Conservation (phyloP, 495 filamentous ascomycete genomes). For the Xylaria palmicola region DNA sequence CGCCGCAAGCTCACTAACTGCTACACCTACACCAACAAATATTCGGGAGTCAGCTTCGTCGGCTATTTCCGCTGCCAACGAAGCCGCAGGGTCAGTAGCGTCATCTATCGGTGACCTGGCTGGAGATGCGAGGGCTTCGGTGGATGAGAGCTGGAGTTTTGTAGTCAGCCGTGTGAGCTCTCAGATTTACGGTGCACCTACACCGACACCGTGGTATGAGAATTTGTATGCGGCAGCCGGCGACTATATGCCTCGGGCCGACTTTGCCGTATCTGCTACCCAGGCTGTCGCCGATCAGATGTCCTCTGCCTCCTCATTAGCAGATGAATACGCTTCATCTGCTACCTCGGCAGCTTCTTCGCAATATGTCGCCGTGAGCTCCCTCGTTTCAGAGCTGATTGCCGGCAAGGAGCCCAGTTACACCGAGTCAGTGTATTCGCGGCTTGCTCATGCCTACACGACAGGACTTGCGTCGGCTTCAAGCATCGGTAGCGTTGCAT, state of each 20-base stretch:
- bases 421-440: slow-evolving; percentile 74
- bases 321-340: slow-evolving; percentile 54
- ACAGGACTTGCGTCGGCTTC: slow-evolving; percentile 33
- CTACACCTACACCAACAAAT: slow-evolving; percentile 49
- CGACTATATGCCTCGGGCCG: slow-evolving; percentile 26
- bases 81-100: slow-evolving; percentile 26
- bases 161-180: slow-evolving; percentile 65
- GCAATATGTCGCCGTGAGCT: slow-evolving; percentile 69
- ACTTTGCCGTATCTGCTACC: slow-evolving; percentile 29
- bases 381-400: slow-evolving; percentile 74
- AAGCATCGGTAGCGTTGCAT: slow-evolving; percentile 37
- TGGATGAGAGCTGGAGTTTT: slow-evolving; percentile 60
- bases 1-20: slow-evolving; percentile 53
- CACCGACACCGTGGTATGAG: slow-evolving; percentile 58
- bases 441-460: slow-evolving; percentile 61
- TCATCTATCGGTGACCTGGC: slow-evolving; percentile 27
- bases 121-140: slow-evolving; percentile 44
- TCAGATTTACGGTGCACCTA: slow-evolving; percentile 71
- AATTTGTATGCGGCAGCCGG: slow-evolving; percentile 35
- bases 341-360: slow-evolving; percentile 51
- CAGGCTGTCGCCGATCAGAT: slow-evolving; percentile 29
- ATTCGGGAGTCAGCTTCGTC: slow-evolving; percentile 42
- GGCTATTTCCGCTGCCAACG: slow-evolving; percentile 30
- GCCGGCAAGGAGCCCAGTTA: slow-evolving; percentile 76
- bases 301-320: slow-evolving; percentile 50